Conservation (phyloP, 2,329 filamentous ascomycete species). For the Penicillium fuscoglaucum region DNA sequence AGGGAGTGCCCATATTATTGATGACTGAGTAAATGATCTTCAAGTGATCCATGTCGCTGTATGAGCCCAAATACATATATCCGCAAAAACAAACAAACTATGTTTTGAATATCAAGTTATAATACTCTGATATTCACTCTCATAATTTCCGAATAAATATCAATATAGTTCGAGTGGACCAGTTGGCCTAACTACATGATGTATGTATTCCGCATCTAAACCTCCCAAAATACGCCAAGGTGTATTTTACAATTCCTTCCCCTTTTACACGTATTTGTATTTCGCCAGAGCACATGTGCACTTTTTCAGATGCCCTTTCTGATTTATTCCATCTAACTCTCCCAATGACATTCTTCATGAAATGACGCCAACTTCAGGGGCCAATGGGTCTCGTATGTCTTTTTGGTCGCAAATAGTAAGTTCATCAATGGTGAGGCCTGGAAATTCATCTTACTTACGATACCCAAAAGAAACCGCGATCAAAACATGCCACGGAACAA, state of each 20-base stretch:
- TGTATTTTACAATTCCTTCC: neutral
- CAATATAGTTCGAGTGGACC: too few species aligned
- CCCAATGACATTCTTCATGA: neutral
- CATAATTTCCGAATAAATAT: neutral
- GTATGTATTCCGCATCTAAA: neutral
- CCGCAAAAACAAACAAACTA: too few species aligned
- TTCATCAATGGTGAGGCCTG: neutral
- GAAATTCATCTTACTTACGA: neutral
- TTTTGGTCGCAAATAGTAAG: neutral
- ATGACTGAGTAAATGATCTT: neutral
- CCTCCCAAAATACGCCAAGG: neutral
- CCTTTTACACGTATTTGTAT: neutral
- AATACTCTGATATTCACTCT: neutral
- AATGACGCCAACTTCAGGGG: neutral
- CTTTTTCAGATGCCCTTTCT: neutral
- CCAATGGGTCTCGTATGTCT: neutral
- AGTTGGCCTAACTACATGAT: too few species aligned
- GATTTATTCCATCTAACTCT: neutral
- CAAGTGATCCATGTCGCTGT: neutral
- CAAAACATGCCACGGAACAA: neutral
- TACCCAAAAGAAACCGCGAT: neutral
- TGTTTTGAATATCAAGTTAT: too few species aligned
- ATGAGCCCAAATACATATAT: neutral
- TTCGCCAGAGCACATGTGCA: neutral
- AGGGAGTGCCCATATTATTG: neutral